Conservation (phyloP, 345 rosid species). For the Mangifera indica region DNA sequence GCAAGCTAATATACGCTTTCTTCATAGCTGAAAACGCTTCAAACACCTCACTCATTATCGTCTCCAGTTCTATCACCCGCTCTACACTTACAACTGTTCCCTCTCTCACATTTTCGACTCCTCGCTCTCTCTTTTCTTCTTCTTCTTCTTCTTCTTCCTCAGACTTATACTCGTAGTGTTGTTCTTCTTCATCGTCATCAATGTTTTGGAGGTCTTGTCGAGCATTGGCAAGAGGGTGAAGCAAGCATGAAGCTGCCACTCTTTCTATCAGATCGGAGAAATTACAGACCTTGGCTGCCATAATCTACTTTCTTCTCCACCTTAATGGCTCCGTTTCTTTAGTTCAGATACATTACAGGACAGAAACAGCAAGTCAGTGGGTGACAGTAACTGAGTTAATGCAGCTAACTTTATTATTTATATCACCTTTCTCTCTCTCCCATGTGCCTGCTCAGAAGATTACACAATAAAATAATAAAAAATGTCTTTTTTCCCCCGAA, state of each 20-base stretch:
- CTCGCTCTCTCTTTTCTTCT: slow-evolving; percentile 23
- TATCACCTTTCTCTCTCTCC: too few relatives aligned
- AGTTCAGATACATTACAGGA: too few relatives aligned
- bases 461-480: too few relatives aligned
- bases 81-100: slow-evolving; percentile 24
- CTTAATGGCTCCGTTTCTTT: slow-evolving; percentile 32
- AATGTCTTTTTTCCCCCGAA: too few relatives aligned
- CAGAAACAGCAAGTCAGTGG: background rate
- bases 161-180: background rate
- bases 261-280: slow-evolving; percentile 88
- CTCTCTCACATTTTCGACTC: slow-evolving; percentile 6
- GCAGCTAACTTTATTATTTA: too few relatives aligned
- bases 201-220: slow-evolving; percentile 44
- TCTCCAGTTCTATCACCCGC: slow-evolving; percentile 55
- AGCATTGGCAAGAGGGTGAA: slow-evolving; percentile 74
- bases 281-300: slow-evolving; percentile 65
- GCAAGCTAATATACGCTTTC: slow-evolving; percentile 67
- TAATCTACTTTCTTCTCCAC: slow-evolving; percentile 53
- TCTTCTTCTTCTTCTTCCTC: slow-evolving; percentile 20
- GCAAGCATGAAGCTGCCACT: slow-evolving; percentile 80
- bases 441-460: too few relatives aligned
- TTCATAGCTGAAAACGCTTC: slow-evolving; percentile 67
- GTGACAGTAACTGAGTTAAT: background rate
- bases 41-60: slow-evolving; percentile 67
- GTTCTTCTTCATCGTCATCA: slow-evolving; percentile 25